Percentiles rank a stretch among this genome's conserved stretches.
These are phyloP conservation scores for Suillus subluteus DNA, from an alignment of 768 basidiomycete genomes.

Conservation along the genomic window DNA sequence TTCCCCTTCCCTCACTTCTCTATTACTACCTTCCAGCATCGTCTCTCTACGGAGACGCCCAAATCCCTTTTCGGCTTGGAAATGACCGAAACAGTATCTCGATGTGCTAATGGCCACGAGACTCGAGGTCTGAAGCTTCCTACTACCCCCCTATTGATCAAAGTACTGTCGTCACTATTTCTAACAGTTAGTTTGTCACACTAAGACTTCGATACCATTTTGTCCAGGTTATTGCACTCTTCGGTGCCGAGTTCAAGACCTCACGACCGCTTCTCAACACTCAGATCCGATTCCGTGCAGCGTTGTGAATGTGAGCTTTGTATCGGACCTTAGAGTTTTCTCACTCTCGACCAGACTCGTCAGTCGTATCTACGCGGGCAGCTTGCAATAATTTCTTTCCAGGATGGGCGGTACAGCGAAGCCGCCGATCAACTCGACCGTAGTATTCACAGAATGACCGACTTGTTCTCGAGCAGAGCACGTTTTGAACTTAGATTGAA, in stretches of 20 bases:
- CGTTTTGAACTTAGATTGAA: neutral
- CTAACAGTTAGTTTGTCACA: neutral
- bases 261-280: neutral
- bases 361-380: slow-evolving; percentile 2
- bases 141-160: neutral
- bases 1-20: too few species aligned
- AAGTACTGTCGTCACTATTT: neutral
- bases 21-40: too few species aligned
- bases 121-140: too few species aligned
- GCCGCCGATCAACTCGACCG: neutral
- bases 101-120: too few species aligned
- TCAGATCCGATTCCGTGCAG: neutral
- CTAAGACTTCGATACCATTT: neutral
- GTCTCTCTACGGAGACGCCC: too few species aligned
- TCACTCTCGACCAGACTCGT: neutral
- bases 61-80: too few species aligned
- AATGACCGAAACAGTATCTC: too few species aligned
- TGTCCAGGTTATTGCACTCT: slow-evolving; percentile 1
- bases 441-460: neutral
- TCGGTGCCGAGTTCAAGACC: neutral
- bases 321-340: neutral
- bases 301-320: neutral
- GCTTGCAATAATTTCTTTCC: neutral
- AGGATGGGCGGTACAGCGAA: neutral
- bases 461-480: neutral